Conservation (phyloP, 768 basidiomycete species). For the Leucosporidium yakuticum region DNA sequence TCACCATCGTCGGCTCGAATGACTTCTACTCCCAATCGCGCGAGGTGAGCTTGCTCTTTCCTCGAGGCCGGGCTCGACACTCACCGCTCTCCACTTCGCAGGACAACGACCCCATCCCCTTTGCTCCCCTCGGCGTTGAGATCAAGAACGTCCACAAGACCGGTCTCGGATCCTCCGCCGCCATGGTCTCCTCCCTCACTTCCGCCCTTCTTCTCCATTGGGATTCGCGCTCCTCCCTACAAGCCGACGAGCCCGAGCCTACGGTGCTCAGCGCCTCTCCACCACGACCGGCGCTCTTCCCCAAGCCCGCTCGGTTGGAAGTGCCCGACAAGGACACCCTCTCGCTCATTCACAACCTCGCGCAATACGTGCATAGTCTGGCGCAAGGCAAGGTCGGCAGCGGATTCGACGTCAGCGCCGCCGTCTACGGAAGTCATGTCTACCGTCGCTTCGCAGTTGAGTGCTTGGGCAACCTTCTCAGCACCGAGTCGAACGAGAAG, state of each 20-base stretch:
- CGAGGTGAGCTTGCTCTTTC: constrained; percentile 51
- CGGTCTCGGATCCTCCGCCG: constrained; percentile 92
- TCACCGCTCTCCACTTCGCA: constrained; percentile 60
- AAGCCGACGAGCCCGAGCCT: constrained; percentile 39
- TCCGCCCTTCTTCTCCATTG: constrained; percentile 76
- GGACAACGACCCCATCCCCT: constrained; percentile 59
- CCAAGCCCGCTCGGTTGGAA: neutral
- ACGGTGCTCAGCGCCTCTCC: constrained; percentile 18
- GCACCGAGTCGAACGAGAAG: constrained; percentile 52
- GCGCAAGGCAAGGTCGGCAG: constrained; percentile 98
- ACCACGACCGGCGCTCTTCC: neutral
- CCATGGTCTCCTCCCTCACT: constrained; percentile 90
- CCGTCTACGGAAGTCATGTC: constrained; percentile 87
- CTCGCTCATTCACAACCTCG: constrained; percentile 74
- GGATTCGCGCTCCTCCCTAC: constrained; percentile 51
- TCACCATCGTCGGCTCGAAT: constrained; percentile 84
- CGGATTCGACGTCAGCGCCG: constrained; percentile 92
- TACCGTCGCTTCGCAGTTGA: constrained; percentile 79
- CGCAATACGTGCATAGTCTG: constrained; percentile 90
- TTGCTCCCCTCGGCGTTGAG: constrained; percentile 61
- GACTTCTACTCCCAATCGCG: constrained; percentile 95
- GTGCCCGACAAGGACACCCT: constrained; percentile 48
- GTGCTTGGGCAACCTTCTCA: constrained; percentile 50
- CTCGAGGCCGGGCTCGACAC: neutral
- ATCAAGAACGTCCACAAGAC: constrained; percentile 92